Percentiles rank a stretch among this genome's conserved stretches.
Conservation (phyloP, 768 basidiomycete genomes). For the Mycena leptocephala region DNA sequence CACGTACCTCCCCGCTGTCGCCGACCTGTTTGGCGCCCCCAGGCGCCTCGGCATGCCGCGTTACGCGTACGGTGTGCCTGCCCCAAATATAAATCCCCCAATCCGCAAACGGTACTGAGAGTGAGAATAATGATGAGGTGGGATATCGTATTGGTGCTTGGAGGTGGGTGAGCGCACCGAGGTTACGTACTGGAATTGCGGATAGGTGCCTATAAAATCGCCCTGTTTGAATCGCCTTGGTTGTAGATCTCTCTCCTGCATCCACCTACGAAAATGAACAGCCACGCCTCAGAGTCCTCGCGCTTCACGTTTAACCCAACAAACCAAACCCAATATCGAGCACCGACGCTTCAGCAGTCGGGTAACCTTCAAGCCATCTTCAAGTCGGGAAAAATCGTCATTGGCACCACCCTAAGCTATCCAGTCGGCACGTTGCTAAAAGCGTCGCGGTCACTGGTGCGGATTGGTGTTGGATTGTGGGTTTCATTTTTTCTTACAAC, state of each 20-base stretch:
- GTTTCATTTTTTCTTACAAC: neutral
- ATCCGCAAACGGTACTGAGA: no score
- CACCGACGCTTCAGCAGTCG: slow-evolving; percentile 25
- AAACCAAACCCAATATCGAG: neutral
- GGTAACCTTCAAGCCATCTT: slow-evolving; percentile 17
- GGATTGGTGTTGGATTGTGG: slow-evolving; percentile 35
- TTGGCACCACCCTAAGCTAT: slow-evolving; percentile 11
- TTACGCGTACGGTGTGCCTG: no score
- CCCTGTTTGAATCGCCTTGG: neutral
- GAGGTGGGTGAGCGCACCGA: no score
- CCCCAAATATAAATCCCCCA: no score
- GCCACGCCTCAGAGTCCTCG: neutral
- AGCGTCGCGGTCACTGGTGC: slow-evolving; percentile 21
- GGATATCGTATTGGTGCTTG: no score
- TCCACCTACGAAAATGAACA: neutral
- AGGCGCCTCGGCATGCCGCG: no score
- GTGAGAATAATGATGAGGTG: no score
- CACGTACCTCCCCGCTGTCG: no score
- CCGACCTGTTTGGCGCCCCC: no score
- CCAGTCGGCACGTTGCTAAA: slow-evolving; percentile 32
- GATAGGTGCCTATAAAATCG: neutral
- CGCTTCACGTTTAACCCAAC: slow-evolving; percentile 22
- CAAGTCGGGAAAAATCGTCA: slow-evolving; percentile 20
- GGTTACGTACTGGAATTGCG: neutral
- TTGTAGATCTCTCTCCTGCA: neutral